Conservation (phyloP, 2,329 filamentous ascomycete genomes). For the Colletotrichum sp. region DNA sequence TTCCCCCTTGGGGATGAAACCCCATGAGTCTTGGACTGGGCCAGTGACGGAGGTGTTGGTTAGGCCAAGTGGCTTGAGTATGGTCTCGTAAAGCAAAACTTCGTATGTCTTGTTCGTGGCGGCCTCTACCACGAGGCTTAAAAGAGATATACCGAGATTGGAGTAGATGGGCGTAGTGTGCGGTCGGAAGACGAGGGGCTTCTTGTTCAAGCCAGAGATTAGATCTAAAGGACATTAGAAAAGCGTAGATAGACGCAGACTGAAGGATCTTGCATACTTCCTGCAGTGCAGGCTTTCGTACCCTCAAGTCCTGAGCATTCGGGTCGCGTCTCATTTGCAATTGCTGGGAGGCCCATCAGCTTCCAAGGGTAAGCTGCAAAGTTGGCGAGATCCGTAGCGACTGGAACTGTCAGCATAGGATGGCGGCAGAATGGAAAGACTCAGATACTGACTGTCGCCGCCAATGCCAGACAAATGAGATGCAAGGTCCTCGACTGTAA, state of each 20-base stretch:
- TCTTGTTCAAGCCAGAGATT: constrained; percentile 17
- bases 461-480: constrained; percentile 23
- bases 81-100: constrained; percentile 36
- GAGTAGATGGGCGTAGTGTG: constrained; percentile 25
- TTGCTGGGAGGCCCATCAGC: constrained; percentile 9
- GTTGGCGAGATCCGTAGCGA: constrained; percentile 13
- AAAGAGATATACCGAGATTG: constrained; percentile 26
- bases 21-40: constrained; percentile 30
- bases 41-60: constrained; percentile 40
- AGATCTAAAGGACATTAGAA: constrained; percentile 19
- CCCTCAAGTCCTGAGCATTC: constrained; percentile 18
- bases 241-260: background rate
- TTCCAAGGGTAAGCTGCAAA: background rate
- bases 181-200: constrained; percentile 21
- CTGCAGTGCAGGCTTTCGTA: constrained; percentile 6
- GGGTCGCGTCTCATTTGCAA: constrained; percentile 12
- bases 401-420: background rate
- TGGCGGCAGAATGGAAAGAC: too few relatives aligned
- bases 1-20: constrained; percentile 41
- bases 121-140: constrained; percentile 26
- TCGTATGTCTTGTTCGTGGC: constrained; percentile 24
- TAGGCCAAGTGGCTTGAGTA: constrained; percentile 49
- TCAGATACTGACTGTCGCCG: constrained; percentile 15
- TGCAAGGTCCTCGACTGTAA: constrained; percentile 22
- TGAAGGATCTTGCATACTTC: background rate